Percentiles rank a stretch among this genome's conserved stretches.
These are phyloP conservation scores for Eutypella sp. DNA, from an alignment of 2,329 filamentous ascomycete species.

Conservation along the genomic window DNA sequence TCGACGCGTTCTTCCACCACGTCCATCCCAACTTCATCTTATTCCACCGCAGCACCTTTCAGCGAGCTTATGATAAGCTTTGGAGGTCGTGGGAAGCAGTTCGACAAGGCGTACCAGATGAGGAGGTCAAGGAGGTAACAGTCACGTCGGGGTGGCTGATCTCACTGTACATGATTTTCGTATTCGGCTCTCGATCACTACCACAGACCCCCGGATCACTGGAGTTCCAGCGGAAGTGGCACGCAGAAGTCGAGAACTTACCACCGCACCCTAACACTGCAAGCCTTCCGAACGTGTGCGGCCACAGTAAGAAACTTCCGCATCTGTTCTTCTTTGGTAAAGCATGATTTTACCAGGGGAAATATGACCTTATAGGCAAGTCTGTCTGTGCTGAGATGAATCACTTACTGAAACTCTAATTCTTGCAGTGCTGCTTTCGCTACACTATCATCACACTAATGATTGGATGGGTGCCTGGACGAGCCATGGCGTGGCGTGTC, in stretches of 20 bases:
- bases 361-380: no score
- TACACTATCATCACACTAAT: constrained; percentile 36
- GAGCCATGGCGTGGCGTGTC: constrained; percentile 34
- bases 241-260: constrained; percentile 28
- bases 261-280: constrained; percentile 32
- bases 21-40: constrained; percentile 34
- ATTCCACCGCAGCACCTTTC: constrained; percentile 35
- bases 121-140: constrained; percentile 20
- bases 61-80: constrained; percentile 31
- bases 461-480: constrained; percentile 37
- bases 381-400: no score
- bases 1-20: constrained; percentile 33
- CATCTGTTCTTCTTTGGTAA: neutral
- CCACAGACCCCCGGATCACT: constrained; percentile 25
- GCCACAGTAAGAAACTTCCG: constrained; percentile 18
- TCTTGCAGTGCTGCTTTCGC: constrained; percentile 28
- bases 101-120: constrained; percentile 5
- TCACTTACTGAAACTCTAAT: no score
- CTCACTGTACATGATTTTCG: constrained; percentile 34
- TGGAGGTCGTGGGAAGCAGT: constrained; percentile 22
- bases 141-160: constrained; percentile 36
- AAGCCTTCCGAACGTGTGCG: constrained; percentile 36
- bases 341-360: no score
- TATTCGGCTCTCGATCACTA: constrained; percentile 35
- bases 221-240: constrained; percentile 29